Evolutionary conservation across 257 asterid species (phyloP), one percentile per base, ranked within the genome.

Genomic region (Nicotiana attenuata): DNA sequence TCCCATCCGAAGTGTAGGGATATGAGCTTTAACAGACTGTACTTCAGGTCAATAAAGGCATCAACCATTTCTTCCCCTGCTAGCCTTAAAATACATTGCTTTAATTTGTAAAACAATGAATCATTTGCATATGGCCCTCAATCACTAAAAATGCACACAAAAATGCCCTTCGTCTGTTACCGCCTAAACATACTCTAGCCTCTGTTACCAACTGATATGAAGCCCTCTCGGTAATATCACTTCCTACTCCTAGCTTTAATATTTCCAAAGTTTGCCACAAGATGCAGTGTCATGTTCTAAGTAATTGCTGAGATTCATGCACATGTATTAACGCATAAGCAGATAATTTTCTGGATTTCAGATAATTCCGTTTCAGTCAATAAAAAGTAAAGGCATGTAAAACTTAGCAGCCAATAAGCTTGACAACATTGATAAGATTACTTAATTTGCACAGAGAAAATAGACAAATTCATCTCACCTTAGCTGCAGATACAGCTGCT

Each of bases 401-500:
- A 64, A 26, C 16, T 38, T 47, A 56, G 75, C 77, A 67, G 59
- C 68, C 65, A 80, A 65, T 65, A 47, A 75, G 16, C 80, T 50
- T 50, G 79, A 24, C 45, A 75, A 47, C 33, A 24, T 75, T 15
- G 0, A 50, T 35, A 15, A 47, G 80, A 75, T 63, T 2, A 14
- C 35, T 22, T 75, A 50, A 14, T 73, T 5, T 47, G 7, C 28
- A 67, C 28, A 33, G 53, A 19, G 76, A 14, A 73, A 71, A 75
- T 38, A 4, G 63, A 71, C 8, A 75, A 50, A 50, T 75, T 50
- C 63, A 47, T 75, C 85, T 89, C 83, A 94, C 98, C 99, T 94
- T 93, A 57, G 99, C 99, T 65, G 99, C 99, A 88, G 98, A 93
- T 53, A 96, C 97, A 87, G 99, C 99, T 17, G 99, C 97, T 86